Evolutionary conservation across 177 flowering plant species (phyloP).

Genomic region (Vitis hybrid): DNA sequence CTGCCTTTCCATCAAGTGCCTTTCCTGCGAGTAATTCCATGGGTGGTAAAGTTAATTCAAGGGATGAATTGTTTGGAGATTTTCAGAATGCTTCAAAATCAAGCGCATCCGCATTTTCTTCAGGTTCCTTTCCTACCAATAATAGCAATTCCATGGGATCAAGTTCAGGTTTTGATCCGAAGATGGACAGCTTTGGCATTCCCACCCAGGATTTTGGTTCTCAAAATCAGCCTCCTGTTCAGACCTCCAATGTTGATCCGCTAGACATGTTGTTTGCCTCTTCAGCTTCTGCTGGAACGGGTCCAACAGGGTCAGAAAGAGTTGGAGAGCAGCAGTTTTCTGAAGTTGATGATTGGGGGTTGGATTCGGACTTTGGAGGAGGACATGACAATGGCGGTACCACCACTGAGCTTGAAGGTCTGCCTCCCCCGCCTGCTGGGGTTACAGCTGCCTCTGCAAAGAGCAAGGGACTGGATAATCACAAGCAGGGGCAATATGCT

Average conservation of each 20-base stretch:
- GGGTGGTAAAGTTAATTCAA: slow-evolving; percentile 10
- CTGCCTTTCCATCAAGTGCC: slow-evolving; percentile 30
- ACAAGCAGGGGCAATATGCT: slow-evolving; percentile 94
- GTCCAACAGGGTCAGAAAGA: slow-evolving; percentile 30
- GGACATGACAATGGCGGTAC: slow-evolving; percentile 51
- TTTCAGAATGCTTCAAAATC: slow-evolving; percentile 60
- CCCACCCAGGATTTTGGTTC: slow-evolving; percentile 21
- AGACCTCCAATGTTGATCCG: slow-evolving; percentile 49
- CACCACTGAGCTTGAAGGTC: slow-evolving; percentile 90
- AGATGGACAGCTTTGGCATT: slow-evolving; percentile 44
- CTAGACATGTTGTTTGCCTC: slow-evolving; percentile 61
- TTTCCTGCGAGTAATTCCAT: slow-evolving; percentile 23
- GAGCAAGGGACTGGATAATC: slow-evolving; percentile 78
- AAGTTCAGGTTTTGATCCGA: slow-evolving; percentile 17
- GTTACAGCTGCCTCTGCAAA: slow-evolving; percentile 70
- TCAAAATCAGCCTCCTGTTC: slow-evolving; percentile 32
- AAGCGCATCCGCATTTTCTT: slow-evolving; percentile 25
- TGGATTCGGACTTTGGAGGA: slow-evolving; percentile 60
- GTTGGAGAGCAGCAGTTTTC: slow-evolving; percentile 39
- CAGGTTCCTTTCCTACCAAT: slow-evolving; percentile 26
- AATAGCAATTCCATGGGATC: slow-evolving; percentile 31
- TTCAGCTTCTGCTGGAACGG: slow-evolving; percentile 34
- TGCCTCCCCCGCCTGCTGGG: slow-evolving; percentile 96
- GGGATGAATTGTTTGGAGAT: slow-evolving; percentile 14
- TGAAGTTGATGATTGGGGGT: slow-evolving; percentile 77